Evolutionary conservation across 2,329 filamentous ascomycete species (phyloP), one percentile per base, ranked within the genome.

Genomic region (Epichloe bromicola): DNA sequence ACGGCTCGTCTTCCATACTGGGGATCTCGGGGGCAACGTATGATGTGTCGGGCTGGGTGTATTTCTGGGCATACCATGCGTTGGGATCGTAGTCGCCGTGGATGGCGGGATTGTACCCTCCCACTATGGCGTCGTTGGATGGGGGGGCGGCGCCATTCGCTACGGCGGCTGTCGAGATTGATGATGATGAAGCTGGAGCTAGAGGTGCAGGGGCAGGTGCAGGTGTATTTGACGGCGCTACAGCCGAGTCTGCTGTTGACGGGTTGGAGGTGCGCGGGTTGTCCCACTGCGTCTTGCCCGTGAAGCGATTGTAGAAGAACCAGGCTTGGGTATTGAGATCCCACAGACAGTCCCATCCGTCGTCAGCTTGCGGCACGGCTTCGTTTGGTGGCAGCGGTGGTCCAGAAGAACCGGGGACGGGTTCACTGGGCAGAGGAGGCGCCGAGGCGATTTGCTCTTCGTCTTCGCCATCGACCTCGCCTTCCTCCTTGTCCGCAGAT

Each of bases 81-180:
- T 84, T 93, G 4, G 90, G 89, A 61, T 98, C 93, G 72, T 96
- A 98, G 70, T 90, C 86, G 59, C 93, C 93, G 65, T 98, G 93
- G 44, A 98, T 91, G 23, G 88, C 86, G 1, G 93, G 93, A 64
- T 97, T 95, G 71, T 98, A 98, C 54, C 91, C 89, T 53, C 84
- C 83, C 5, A 76, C 78, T 20, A 78, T 70, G 44, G 58, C 52
- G 65, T 63, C 50, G 63, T 56, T 5, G 65, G 67, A 5, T 60
- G 61, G 36, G 58, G 23, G 67, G 26, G 8, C 30, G 10, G 30
- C 30, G 3, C 10, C 30, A 30, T 30, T 30, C 30, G 30, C 30
- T 30, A 30, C 58, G 58, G 54, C 66, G 54, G 55, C 65, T 2
- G 61, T 54, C 2, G 60, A 52, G 14, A 62, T 49, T 4, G 59